Conservation (phyloP, 2,329 filamentous ascomycete species). For the Fusarium piperis region DNA sequence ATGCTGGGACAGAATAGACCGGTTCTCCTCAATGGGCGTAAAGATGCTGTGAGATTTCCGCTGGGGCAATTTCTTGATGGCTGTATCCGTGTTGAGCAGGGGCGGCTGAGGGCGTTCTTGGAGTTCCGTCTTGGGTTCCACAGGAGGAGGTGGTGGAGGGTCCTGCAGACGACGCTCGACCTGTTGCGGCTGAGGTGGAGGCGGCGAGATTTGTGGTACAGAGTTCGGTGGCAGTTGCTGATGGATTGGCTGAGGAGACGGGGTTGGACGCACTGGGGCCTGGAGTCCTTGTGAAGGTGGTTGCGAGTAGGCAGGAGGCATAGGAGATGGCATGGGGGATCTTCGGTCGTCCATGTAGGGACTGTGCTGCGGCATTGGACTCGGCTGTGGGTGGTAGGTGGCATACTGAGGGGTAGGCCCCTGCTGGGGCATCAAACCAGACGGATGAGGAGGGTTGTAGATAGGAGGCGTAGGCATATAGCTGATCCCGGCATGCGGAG, state of each 20-base stretch:
- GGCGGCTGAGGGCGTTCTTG: conserved; percentile 58
- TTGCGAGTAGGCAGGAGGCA: conserved; percentile 74
- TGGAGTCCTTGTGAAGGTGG: conserved; percentile 60
- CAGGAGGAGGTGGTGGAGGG: conserved; percentile 62
- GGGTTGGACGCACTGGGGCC: conserved; percentile 60
- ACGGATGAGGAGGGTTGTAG: conserved; percentile 69
- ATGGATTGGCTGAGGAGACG: conserved; percentile 67
- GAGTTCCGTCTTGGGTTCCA: conserved; percentile 61
- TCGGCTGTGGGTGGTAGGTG: conserved; percentile 31
- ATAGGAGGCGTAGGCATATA: conserved; percentile 89
- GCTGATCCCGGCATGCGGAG: conserved; percentile 70
- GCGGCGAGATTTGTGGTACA: conserved; percentile 61
- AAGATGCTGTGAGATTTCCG: conserved; percentile 93
- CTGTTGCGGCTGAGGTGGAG: conserved; percentile 58
- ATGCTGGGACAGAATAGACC: conserved; percentile 88
- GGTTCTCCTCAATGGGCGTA: conserved; percentile 93
- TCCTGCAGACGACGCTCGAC: conserved; percentile 58
- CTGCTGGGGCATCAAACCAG: conserved; percentile 37
- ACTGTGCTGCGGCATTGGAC: conserved; percentile 66
- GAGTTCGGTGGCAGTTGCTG: conserved; percentile 60
- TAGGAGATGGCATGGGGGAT: conserved; percentile 68
- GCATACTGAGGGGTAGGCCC: conserved; percentile 31
- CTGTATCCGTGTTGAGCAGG: conserved; percentile 60
- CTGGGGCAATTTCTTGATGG: conserved; percentile 72
- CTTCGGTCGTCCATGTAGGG: conserved; percentile 74